Evolutionary conservation across 768 basidiomycete species (phyloP).

Genomic region (Ramaria rubella): DNA sequence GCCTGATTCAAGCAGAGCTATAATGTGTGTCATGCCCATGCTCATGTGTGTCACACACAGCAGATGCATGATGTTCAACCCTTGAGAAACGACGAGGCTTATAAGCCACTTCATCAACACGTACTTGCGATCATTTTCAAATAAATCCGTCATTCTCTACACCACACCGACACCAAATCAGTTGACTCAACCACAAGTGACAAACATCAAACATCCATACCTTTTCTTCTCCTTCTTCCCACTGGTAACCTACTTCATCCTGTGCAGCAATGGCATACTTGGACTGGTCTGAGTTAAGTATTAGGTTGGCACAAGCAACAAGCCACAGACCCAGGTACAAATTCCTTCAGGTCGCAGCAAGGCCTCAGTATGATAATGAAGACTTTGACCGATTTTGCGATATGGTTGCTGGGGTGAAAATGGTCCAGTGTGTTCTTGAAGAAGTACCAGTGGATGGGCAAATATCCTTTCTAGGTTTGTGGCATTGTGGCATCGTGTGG

Average conservation of each 20-base stretch:
- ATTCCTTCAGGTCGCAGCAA: conserved; percentile 23
- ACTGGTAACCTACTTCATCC: neutral
- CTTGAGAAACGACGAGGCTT: conserved; percentile 16
- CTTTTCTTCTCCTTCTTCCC: conserved; percentile 10
- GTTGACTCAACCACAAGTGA: conserved; percentile 17
- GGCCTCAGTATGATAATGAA: conserved; percentile 23
- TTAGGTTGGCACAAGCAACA: neutral
- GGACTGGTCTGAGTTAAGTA: neutral
- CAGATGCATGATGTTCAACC: conserved; percentile 20
- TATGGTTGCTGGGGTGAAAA: conserved; percentile 26
- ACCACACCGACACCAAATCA: too few relatives aligned
- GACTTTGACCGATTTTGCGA: conserved; percentile 26
- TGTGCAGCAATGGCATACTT: neutral
- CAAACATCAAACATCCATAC: too few relatives aligned
- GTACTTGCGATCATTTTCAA: conserved; percentile 25
- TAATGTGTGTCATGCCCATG: conserved; percentile 19
- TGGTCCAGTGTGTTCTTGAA: conserved; percentile 24
- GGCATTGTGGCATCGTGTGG: conserved; percentile 22
- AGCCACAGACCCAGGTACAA: conserved; percentile 23
- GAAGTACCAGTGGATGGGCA: conserved; percentile 17
- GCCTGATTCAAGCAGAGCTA: conserved; percentile 23
- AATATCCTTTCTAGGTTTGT: conserved; percentile 25
- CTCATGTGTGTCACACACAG: conserved; percentile 20
- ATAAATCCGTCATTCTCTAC: conserved; percentile 15
- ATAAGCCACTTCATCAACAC: conserved; percentile 27